Base-by-base conservation (phyloP, 495 filamentous ascomycete species). In the Annulohypoxylon nitens region DNA sequence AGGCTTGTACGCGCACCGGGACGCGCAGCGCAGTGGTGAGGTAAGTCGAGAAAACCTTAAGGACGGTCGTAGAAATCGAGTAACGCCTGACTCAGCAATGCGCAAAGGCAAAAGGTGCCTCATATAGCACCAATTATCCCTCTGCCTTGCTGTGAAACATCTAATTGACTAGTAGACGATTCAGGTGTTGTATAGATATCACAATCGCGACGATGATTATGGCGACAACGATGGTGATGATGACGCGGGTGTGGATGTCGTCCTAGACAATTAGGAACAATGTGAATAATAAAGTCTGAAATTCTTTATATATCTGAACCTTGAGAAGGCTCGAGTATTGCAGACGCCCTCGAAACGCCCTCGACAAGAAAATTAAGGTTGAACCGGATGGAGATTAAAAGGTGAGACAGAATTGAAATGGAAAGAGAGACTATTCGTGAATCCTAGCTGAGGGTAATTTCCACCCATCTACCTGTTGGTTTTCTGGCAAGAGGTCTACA, bases 71-170 rank as follows among this genome's bases (percentile, higher is more conserved):
- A 58, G 11, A 58, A 61, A 60, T 23, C 64, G 67, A 50, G 43
- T 33, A 36, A 68, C 54, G 67, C 67, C 59, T 75, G 55, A 75
- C 43, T 68, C 72, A 71, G 68, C 62, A 45, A 62, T 71, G 67
- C 72, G 72, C 72, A 64, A 71, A 71, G 67, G 50, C 64, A 68
- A 64, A 11, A 71, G 59, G 39, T 50, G 67, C 53, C 66, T 75
- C 72, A 75, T 75, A 51, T 64, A 71, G 48, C 67, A 45, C 59
- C 51, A 65, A 61, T 61, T 64, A 59, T 60, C 30, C 30, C 7
- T 48, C 41, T 16, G 2, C 34, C 47, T 45, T 60, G 9, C 41
- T 23, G 54, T 36, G 14, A 58, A 60, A 51, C 67, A 68, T 70
- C 51, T 64, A 68, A 50, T 61, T 67, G 16, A 51, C 9, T 64